Evolutionary conservation across 2,329 filamentous ascomycete species (phyloP), one percentile per base, ranked within the genome.

Genomic region (Pseudocercospora pini-densiflorae): DNA sequence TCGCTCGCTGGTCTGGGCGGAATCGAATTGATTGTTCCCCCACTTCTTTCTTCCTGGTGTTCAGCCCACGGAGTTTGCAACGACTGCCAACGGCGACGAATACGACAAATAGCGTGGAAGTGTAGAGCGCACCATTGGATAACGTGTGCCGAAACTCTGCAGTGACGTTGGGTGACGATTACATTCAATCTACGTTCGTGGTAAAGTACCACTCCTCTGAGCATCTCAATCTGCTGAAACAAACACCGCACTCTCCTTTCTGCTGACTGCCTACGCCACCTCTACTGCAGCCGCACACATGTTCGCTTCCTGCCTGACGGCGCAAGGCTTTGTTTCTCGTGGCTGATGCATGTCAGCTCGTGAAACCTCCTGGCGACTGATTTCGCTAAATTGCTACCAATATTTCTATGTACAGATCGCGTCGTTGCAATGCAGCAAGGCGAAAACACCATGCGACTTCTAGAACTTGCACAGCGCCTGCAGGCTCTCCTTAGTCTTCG

Each of bases 401-500:
- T 43, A 16, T 43, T 43, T 23, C 9, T 58, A 58, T 58, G 19
- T 58, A 58, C 55, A 58, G 16, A 40, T 16, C 10, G 31, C 40
- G 7, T 19, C 40, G 1, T 19, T 8, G 16, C 40, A 14, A 43
- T 19, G 40, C 40, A 19, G 16, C 40, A 43, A n/a, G 40, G 40
- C 40, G 4, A 16, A 19, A 40, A 19, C 40, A 19, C 40, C 16
- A 3, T 43, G 40, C 40, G 63, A 58, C 61, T 36, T 55, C 55
- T 72, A 88, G 68, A 87, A 85, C 79, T 86, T 89, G 72, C 90
- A 86, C 76, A 97, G 81, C 2, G 85, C 86, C 73, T 87, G 84
- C 75, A 97, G 80, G 5, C 86, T 87, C 57, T 83, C 84, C 81
- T 87, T 92, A 0, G 94, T 97, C 71, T 88, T 88, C 55, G 84